A percentile compares a stretch with the other conserved stretches of the same genome.
Evolutionary conservation across 345 rosid genomes (phyloP).

Genomic region (Viola odorata): DNA sequence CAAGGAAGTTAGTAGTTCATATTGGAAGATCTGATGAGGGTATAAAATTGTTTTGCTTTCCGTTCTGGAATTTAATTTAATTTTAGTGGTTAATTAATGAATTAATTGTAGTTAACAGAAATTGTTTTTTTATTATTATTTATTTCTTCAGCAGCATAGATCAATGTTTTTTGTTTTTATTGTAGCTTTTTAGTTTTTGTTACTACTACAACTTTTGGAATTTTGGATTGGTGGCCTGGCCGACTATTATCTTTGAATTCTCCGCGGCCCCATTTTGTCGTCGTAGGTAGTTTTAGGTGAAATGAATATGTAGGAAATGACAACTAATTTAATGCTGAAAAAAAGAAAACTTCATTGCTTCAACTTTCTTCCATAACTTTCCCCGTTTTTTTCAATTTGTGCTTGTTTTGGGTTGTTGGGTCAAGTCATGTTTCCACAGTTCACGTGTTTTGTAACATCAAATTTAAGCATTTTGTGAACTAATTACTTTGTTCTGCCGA

Average conservation of each 20-base stretch:
- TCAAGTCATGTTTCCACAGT: not conserved
- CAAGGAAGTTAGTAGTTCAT: not conserved
- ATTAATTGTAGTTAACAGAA: not conserved
- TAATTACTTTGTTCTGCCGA: no score
- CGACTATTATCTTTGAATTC: slow-evolving; percentile 8
- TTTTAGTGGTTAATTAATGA: not conserved
- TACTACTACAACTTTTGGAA: not conserved
- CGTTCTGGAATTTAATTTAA: not conserved
- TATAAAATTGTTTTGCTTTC: not conserved
- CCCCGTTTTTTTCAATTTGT: not conserved
- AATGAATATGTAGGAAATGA: not conserved
- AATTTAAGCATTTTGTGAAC: slow-evolving; percentile 9
- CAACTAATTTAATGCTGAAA: slow-evolving; percentile 17
- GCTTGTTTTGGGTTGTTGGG: slow-evolving; percentile 2
- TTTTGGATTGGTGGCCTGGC: slow-evolving; percentile 5
- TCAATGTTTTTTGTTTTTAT: not conserved
- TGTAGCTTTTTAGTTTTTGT: not conserved
- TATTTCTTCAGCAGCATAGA: not conserved
- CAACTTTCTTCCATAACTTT: slow-evolving; percentile 1
- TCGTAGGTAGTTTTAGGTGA: not conserved
- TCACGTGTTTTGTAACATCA: slow-evolving; percentile 10
- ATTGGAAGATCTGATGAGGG: slow-evolving; percentile 15
- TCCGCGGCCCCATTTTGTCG: slow-evolving; percentile 2
- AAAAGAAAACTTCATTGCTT: slow-evolving; percentile 5
- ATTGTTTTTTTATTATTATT: not conserved